A percentile compares a stretch with the other conserved stretches of the same genome.
phyloP scores from a whole-genome alignment of 2,329 filamentous ascomycete species.

The Onygenales sp. region DNA sequence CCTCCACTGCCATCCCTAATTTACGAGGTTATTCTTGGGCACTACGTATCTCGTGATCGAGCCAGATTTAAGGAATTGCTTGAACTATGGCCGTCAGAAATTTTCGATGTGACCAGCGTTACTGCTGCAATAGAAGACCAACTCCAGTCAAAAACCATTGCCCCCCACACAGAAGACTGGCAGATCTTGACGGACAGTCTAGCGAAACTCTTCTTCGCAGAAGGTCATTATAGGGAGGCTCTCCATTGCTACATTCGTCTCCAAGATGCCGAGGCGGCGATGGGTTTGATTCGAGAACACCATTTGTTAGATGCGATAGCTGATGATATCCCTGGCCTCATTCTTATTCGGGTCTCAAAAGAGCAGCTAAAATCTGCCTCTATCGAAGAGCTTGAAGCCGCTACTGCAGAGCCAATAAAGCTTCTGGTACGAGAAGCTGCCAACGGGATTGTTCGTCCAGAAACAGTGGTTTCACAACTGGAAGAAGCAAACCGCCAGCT shows the following conservation, averaged over 20 bases:
- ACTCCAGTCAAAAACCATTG: slow-evolving; percentile 64
- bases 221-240: slow-evolving; percentile 72
- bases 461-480: slow-evolving; percentile 70
- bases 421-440: slow-evolving; percentile 86
- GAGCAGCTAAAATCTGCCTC: slow-evolving; percentile 58
- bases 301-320: slow-evolving; percentile 82
- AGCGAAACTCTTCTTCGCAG: slow-evolving; percentile 73
- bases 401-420: slow-evolving; percentile 73
- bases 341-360: slow-evolving; percentile 73
- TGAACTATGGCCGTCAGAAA: slow-evolving; percentile 71
- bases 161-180: slow-evolving; percentile 78
- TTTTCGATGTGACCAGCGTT: slow-evolving; percentile 71
- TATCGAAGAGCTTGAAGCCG: slow-evolving; percentile 62
- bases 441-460: slow-evolving; percentile 71
- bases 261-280: slow-evolving; percentile 83
- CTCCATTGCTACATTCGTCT: slow-evolving; percentile 80
- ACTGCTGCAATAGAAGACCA: slow-evolving; percentile 73
- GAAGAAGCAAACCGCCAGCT: slow-evolving; percentile 55
- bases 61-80: slow-evolving; percentile 67
- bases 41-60: slow-evolving; percentile 76
- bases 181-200: slow-evolving; percentile 77
- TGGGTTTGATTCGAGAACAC: slow-evolving; percentile 75
- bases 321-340: slow-evolving; percentile 83
- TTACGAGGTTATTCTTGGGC: slow-evolving; percentile 80
- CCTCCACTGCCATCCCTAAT: slow-evolving; percentile 72